Conservation (phyloP, 2,329 filamentous ascomycete species). For the Fusarium tanahbumbuense region DNA sequence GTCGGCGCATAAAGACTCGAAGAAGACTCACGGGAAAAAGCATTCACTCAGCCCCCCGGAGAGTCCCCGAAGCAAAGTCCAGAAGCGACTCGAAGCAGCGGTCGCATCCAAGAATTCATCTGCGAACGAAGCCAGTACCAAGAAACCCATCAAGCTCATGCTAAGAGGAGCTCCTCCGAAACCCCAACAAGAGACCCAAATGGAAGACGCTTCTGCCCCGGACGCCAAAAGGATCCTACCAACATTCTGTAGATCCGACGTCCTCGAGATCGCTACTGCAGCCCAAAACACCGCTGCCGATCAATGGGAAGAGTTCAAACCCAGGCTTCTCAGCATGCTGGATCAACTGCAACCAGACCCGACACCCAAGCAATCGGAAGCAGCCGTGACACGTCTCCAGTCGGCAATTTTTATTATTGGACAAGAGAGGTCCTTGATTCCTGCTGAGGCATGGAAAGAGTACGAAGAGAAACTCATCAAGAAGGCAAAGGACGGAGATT, state of each 20-base stretch:
- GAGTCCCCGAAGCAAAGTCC: conserved; percentile 18
- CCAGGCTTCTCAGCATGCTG: conserved; percentile 22
- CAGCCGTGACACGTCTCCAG: conserved; percentile 18
- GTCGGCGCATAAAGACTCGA: conserved; percentile 8
- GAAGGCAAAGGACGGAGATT: conserved; percentile 17
- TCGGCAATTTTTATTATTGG: conserved; percentile 9
- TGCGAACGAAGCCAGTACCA: neutral
- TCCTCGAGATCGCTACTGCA: conserved; percentile 5
- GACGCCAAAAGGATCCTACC: neutral
- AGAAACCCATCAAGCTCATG: conserved; percentile 19
- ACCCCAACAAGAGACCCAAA: conserved; percentile 6
- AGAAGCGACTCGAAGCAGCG: conserved; percentile 16
- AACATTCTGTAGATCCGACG: conserved; percentile 3
- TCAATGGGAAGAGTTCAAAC: conserved; percentile 18
- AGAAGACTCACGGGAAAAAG: conserved; percentile 5
- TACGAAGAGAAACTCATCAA: conserved; percentile 42
- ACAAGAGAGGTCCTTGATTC: conserved; percentile 36
- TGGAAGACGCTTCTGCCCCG: conserved; percentile 7
- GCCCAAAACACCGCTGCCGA: neutral
- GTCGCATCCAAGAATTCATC: neutral
- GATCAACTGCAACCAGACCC: conserved; percentile 3
- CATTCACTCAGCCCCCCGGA: conserved; percentile 1
- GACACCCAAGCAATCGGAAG: conserved; percentile 13
- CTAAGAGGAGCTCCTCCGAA: neutral
- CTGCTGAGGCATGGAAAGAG: conserved; percentile 29